These are phyloP conservation scores for Chrysosporium queenslandicum DNA, from an alignment of 2,329 filamentous ascomycete genomes.

Conservation along the genomic window DNA sequence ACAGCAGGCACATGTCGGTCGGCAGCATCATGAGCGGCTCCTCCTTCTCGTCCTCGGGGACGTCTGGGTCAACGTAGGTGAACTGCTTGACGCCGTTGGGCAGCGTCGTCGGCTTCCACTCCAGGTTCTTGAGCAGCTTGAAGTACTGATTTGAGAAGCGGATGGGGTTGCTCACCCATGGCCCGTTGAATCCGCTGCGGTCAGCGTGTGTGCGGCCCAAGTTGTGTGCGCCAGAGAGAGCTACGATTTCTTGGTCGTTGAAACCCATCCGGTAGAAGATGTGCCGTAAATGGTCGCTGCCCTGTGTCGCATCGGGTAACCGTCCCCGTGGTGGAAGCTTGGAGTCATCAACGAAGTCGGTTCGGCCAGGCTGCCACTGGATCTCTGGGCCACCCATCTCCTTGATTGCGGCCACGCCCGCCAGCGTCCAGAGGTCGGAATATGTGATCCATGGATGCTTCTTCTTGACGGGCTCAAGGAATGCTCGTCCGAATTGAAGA, in stretches of 20 bases:
- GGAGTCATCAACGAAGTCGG: conserved; percentile 52
- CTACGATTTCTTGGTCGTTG: conserved; percentile 51
- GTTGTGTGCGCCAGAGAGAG: conserved; percentile 47
- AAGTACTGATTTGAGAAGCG: conserved; percentile 51
- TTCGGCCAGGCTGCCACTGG: conserved; percentile 49
- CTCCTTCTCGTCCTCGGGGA: conserved; percentile 32
- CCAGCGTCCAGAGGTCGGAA: conserved; percentile 56
- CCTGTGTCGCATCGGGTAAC: conserved; percentile 46
- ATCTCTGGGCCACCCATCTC: conserved; percentile 52
- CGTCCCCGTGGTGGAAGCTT: conserved; percentile 50
- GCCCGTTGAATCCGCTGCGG: conserved; percentile 48
- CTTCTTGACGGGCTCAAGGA: conserved; percentile 53
- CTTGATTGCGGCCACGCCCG: conserved; percentile 48
- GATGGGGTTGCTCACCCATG: conserved; percentile 52
- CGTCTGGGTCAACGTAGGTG: conserved; percentile 49
- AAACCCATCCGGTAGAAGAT: conserved; percentile 54
- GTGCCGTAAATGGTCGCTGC: conserved; percentile 45
- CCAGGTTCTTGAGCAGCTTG: conserved; percentile 42
- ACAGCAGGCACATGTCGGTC: conserved; percentile 50
- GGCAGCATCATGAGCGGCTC: conserved; percentile 58
- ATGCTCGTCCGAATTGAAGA: conserved; percentile 52
- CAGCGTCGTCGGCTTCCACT: conserved; percentile 48
- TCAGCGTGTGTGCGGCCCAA: conserved; percentile 48
- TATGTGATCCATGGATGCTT: conserved; percentile 56
- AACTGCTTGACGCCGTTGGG: conserved; percentile 48